Base-by-base conservation (phyloP, 2,329 filamentous ascomycete species). In the Arthrinium phaeospermum region DNA sequence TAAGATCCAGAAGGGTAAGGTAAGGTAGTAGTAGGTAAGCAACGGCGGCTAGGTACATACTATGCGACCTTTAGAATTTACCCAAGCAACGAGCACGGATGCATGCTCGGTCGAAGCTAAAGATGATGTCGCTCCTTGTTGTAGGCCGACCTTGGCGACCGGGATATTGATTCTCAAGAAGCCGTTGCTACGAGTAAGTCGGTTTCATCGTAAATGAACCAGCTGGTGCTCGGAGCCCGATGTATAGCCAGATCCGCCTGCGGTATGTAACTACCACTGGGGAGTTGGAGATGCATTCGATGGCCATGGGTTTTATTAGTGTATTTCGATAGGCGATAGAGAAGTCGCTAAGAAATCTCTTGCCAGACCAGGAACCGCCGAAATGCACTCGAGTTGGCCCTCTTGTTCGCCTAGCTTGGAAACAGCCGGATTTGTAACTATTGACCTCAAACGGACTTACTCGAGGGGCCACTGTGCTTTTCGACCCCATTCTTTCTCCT, bases 41-140 rank as follows among this genome's bases (percentile, higher is more conserved):
- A 64, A 64, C 57, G 30, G 57, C 57, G 57, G 57, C 24, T 64
- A 41, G 57, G 57, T 64, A n/a, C 57, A 41, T 19, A 61, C 30
- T 22, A 41, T 64, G 13, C 19, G 1, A 22, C 13, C 7, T 61
- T 61, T 37, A 10, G 34, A 41, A 41, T 64, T 64, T 64, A 24
- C 57, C 57, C 57, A 64, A 64, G 57, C 57, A 64, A 64, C 57
- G 22, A 41, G 57, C 57, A 64, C 57, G 34, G 57, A 41, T 64
- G 57, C 57, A 64, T 64, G 57, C 34, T 4, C 13, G 34, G 57
- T 22, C 22, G 34, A 64, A 64, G 19, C 57, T 64, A 64, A 64
- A 64, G 30, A 61, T 22, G 27, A 27, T 34, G 27, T 34, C 51
- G 30, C 22, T 61, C 30, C 53, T 61, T 4, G 51, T 61, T 34